Evolutionary conservation across 352 stramenopile genomes (phyloP).

Genomic region (Aphanomyces invadans): DNA sequence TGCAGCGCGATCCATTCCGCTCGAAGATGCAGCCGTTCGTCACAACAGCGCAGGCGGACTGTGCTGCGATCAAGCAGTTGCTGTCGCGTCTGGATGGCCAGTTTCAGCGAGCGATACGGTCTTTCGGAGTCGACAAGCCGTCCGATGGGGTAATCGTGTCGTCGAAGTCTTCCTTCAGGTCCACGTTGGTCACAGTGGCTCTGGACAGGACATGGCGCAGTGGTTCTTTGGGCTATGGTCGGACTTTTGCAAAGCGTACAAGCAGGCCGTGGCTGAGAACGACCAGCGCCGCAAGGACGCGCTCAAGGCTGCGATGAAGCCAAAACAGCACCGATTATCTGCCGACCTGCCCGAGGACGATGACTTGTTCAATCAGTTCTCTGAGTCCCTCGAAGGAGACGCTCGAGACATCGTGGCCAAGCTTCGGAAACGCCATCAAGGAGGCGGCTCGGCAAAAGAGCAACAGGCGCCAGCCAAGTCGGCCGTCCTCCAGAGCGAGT

Average conservation of each 20-base stretch:
- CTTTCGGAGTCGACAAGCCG: constrained; percentile 6
- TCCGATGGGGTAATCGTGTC: neutral
- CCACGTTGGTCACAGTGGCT: neutral
- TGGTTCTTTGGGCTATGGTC: constrained; percentile 10
- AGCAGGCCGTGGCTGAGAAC: constrained; percentile 10
- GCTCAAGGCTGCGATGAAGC: neutral
- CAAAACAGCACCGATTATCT: neutral
- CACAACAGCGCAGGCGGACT: neutral
- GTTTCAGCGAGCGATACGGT: neutral
- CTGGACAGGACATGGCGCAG: neutral
- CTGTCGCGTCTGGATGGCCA: neutral
- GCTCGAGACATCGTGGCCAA: constrained; percentile 17
- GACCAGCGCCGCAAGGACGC: neutral
- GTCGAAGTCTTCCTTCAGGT: neutral
- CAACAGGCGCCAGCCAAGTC: neutral
- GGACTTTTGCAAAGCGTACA: constrained; percentile 9
- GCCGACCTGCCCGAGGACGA: constrained; percentile 12
- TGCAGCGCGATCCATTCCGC: neutral
- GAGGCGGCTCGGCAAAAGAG: neutral
- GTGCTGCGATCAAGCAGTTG: neutral
- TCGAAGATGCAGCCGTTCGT: constrained; percentile 9
- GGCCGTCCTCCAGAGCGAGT: neutral
- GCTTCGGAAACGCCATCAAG: constrained; percentile 19
- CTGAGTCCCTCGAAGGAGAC: constrained; percentile 12
- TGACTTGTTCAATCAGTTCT: constrained; percentile 20